Evolutionary conservation across 192 early-diverging fungal species (phyloP).

Genomic region (Rhizophagus prolifer): DNA sequence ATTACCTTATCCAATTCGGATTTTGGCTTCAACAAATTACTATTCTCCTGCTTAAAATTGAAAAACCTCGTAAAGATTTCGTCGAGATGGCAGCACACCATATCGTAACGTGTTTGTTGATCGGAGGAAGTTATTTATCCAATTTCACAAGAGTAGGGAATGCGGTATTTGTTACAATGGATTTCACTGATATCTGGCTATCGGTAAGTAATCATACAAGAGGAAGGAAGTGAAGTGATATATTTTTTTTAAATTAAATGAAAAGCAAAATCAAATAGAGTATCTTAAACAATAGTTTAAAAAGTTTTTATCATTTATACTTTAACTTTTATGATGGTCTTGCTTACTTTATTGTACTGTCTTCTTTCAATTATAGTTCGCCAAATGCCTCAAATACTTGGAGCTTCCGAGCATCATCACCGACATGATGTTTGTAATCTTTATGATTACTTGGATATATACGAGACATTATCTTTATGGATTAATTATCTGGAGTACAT

Average conservation of each 20-base stretch:
- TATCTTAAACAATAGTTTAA: no score
- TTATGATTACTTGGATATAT: constrained; percentile 72
- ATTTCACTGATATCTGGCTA: constrained; percentile 62
- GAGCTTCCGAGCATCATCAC: constrained; percentile 49
- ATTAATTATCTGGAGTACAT: constrained; percentile 58
- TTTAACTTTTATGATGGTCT: background rate
- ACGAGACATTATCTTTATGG: constrained; percentile 76
- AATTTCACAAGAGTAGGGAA: constrained; percentile 66
- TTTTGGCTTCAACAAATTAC: constrained; percentile 61
- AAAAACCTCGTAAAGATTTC: constrained; percentile 59
- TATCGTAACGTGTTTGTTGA: constrained; percentile 57
- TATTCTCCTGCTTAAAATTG: constrained; percentile 57
- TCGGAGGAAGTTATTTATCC: constrained; percentile 54
- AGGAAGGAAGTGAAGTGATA: background rate
- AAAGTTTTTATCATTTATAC: background rate
- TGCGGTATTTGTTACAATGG: constrained; percentile 64
- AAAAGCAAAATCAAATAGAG: no score
- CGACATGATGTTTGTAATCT: constrained; percentile 62
- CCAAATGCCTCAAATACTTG: constrained; percentile 80
- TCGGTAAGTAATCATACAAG: constrained; percentile 44
- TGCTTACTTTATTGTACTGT: background rate
- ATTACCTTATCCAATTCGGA: constrained; percentile 58
- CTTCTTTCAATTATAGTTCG: constrained; percentile 42
- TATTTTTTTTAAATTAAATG: no score
- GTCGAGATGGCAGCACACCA: constrained; percentile 59